Evolutionary conservation across 2,329 filamentous ascomycete species (phyloP), one percentile per base, ranked within the genome.

Genomic region (Orbilia blumenaviensis): DNA sequence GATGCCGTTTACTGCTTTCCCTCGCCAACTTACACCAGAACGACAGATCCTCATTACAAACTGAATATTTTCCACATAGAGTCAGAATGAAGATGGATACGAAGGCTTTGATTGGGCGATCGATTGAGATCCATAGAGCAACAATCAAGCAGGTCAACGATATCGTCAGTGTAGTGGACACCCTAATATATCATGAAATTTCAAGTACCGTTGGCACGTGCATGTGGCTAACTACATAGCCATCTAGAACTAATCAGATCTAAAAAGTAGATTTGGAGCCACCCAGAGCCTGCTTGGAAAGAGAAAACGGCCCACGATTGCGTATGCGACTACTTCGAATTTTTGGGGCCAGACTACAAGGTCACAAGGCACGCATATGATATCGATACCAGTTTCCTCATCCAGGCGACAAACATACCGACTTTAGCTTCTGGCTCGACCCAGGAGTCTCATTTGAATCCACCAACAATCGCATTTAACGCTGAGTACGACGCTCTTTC

Each of bases 321-420:
- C 2, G 81, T 88, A 1, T 73, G 68, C 21, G 58, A 86, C 85
- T 0, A 81, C 82, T 4, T 88, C 87, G 80, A 80, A 81, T 12
- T 81, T 79, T 12, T 83, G 83, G 60, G 68, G 8, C 60, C 81
- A 12, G 84, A 83, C 36, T 88, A 87, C 86, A 82, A 83, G 29
- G 86, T 89, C 25, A 87, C 83, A 0, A 83, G 83, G 1, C 86
- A 85, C 0, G 86, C 85, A 0, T 87, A 87, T 77, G 84, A 83
- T 7, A 83, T 88, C 76, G 82, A 83, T 34, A 88, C 86, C 1
- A 86, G 66, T 32, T 63, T 71, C 34, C 8, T 71, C 1, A 32
- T 71, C 36, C 56, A 71, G 14, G 66, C 36, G 12, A 61, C 21
- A 10, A 8, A 21, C 12, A 32, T 38, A 32, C 29, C 42, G 23